Evolutionary conservation across 371 early-diverging fungal species (phyloP).

Genomic region (Mortierella sp.): DNA sequence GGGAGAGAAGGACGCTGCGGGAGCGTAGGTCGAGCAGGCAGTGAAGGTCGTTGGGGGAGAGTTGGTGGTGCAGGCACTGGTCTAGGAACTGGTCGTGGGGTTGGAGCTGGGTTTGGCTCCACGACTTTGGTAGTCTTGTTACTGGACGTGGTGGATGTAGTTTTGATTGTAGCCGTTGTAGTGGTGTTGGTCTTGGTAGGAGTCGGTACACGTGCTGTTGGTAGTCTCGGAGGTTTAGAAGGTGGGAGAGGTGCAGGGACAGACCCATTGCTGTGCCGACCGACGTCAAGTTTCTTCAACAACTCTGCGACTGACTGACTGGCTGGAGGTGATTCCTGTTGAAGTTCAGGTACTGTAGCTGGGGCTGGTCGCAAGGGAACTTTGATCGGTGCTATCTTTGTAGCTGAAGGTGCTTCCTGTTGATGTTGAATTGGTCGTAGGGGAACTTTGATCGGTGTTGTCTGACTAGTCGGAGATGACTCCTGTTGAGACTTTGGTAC

Average conservation of each 20-base stretch:
- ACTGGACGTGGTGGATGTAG: not conserved
- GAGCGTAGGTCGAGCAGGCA: not conserved
- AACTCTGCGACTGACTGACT: not conserved
- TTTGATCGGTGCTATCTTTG: slow-evolving; percentile 1
- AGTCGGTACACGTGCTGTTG: not conserved
- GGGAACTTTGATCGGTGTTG: too few relatives aligned
- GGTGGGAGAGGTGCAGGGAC: slow-evolving; percentile 17
- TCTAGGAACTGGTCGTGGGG: not conserved
- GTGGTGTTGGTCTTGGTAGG: not conserved
- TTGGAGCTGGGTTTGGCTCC: not conserved
- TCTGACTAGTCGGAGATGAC: too few relatives aligned
- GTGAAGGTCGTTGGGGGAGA: slow-evolving; percentile 28
- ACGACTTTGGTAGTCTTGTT: not conserved
- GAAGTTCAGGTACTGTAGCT: not conserved
- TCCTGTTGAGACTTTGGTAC: too few relatives aligned
- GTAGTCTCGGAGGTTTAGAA: slow-evolving; percentile 12
- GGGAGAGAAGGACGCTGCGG: slow-evolving; percentile 1
- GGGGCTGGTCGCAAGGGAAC: not conserved
- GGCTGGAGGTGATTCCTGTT: not conserved
- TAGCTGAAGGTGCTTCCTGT: too few relatives aligned
- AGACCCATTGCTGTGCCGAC: not conserved
- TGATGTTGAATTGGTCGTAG: not conserved
- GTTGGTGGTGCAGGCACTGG: slow-evolving; percentile 18
- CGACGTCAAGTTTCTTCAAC: not conserved
- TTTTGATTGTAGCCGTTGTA: not conserved